Evolutionary conservation across 2,329 filamentous ascomycete species (phyloP), one percentile per base, ranked within the genome.

Genomic region (Pseudodiploospora longispora): DNA sequence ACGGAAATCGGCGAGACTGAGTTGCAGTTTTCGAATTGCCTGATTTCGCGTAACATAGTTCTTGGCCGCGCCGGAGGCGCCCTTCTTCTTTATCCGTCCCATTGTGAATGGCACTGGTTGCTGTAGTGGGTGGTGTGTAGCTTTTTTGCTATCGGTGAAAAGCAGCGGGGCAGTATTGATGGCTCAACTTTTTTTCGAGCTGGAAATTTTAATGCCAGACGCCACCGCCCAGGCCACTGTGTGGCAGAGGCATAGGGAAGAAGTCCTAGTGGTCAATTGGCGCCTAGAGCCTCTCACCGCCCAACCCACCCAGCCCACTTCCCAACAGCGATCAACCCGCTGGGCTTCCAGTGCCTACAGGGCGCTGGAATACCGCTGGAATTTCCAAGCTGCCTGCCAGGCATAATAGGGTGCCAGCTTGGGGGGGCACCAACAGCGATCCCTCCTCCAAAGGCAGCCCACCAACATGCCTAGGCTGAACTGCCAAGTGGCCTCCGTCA

Each of bases 11-110:
- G 90, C 89, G 45, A 98, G 80, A 60, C 87, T 95, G 68, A 98
- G 86, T 70, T 98, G 93, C 51, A 98, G 83, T 73, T 97, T 98
- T 67, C 90, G 88, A 58, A 98, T 88, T 38, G 93, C 93, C 72
- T 96, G 89, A 36, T 91, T 96, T 66, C 93, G 80, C 46, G 93
- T 98, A 58, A 98, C 89, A 74, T 91, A 98, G 78, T 98, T 98
- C 72, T 93, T 95, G 71, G 90, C 89, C 66, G 88, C 85, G 66
- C 93, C 93, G 63, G 90, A 76, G 65, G 86, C 82, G 62, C 90
- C 90, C 73, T 91, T 96, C 77, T 87, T 94, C 82, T 93, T 94
- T 58, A 90, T 83, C 59, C 81, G 82, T 44, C 71, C 79, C 88
- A 94, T 78, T 55, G 51, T 63, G 52, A 47, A 42, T 27, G 30